phyloP scores from a whole-genome alignment of 306 rosid species.

The Cicer judaicum region DNA sequence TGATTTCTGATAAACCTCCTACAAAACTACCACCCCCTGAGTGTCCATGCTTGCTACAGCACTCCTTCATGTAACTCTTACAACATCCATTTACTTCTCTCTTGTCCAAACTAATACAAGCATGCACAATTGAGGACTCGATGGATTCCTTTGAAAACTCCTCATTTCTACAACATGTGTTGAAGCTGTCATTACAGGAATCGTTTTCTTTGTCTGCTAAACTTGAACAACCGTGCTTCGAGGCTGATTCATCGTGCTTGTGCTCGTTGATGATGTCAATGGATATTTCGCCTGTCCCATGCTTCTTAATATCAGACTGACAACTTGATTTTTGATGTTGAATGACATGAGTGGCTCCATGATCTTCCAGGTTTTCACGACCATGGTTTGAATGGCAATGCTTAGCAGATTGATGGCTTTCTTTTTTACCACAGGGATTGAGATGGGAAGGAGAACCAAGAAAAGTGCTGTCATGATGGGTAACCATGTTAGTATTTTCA shows the following conservation, averaged over 20 bases:
- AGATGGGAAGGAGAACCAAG: conserved; percentile 23
- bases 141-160: conserved; percentile 39
- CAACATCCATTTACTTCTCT: conserved; percentile 75
- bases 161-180: conserved; percentile 47
- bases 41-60: conserved; percentile 63
- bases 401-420: conserved; percentile 2
- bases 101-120: conserved; percentile 61
- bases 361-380: conserved; percentile 42
- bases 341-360: conserved; percentile 34
- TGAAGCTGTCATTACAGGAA: conserved; percentile 35
- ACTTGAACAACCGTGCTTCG: conserved; percentile 33
- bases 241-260: conserved; percentile 9
- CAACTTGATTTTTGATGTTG: conserved; percentile 34
- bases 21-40: conserved; percentile 51
- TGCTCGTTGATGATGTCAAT: conserved; percentile 48
- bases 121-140: conserved; percentile 38
- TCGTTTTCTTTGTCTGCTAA: conserved; percentile 47
- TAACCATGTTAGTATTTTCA: conserved; percentile 31
- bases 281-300: conserved; percentile 34
- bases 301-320: conserved; percentile 35
- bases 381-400: conserved; percentile 50
- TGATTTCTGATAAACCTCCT: conserved; percentile 66
- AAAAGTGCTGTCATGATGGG: conserved; percentile 33
- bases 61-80: conserved; percentile 84
- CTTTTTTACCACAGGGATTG: conserved; percentile 35